A percentile compares a stretch with the other conserved stretches of the same genome.
phyloP scores from a whole-genome alignment of 176 grass and related monocot genomes.

The Musa troglodytarum region DNA sequence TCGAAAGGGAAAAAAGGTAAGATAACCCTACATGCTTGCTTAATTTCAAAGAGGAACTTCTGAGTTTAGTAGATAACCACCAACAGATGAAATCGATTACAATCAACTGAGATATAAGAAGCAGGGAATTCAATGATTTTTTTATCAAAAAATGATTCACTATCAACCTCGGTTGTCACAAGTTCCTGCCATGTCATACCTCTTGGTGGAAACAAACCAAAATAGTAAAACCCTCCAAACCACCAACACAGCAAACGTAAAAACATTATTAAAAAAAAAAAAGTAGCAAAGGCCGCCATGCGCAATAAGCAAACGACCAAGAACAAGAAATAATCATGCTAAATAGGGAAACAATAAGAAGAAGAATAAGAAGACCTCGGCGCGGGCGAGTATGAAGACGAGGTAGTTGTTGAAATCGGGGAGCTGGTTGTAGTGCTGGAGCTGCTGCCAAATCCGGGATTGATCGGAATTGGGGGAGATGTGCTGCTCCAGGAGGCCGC shows the following conservation, averaged over 20 bases:
- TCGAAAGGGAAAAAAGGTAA: no score
- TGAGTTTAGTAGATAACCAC: not conserved
- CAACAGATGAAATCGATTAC: no score
- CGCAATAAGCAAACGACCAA: not conserved
- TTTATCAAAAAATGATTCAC: not conserved
- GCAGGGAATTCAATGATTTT: no score
- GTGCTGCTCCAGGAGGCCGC: slow-evolving; percentile 69
- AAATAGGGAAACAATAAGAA: not conserved
- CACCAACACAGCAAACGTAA: not conserved
- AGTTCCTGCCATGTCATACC: not conserved
- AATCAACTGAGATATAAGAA: no score
- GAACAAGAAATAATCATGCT: not conserved
- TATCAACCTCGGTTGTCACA: not conserved
- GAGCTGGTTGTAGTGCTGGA: slow-evolving; percentile 89
- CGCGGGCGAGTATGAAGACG: slow-evolving; percentile 68
- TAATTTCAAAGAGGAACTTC: not conserved
- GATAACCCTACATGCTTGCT: no score
- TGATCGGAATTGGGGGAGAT: slow-evolving; percentile 95
- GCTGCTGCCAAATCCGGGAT: slow-evolving; percentile 78
- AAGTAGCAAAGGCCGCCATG: not conserved
- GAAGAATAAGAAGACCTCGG: slow-evolving; percentile 35
- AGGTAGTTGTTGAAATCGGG: slow-evolving; percentile 99
- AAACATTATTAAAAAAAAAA: not conserved
- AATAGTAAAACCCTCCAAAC: not conserved
- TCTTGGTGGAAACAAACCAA: not conserved